Evolutionary conservation across 169 alveolate species (phyloP).

Genomic region (Plasmodium knowlesi): DNA sequence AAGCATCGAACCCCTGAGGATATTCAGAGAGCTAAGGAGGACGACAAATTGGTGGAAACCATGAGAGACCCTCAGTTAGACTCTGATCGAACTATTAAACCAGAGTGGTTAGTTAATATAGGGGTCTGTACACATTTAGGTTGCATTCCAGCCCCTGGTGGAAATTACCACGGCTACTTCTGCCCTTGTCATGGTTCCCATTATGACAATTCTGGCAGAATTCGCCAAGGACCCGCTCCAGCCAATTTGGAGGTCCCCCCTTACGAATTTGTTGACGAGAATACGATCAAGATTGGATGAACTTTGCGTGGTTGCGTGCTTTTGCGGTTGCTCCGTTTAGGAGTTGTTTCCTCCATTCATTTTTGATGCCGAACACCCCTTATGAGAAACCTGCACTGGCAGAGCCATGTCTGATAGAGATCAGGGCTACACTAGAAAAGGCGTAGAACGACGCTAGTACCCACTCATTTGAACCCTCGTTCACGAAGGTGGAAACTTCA

Average conservation of each 20-base stretch:
- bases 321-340: background rate
- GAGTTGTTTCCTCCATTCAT: background rate
- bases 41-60: constrained; percentile 84
- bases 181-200: constrained; percentile 93
- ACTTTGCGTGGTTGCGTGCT: background rate
- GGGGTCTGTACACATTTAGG: constrained; percentile 92
- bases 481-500: background rate
- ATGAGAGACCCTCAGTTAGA: constrained; percentile 91
- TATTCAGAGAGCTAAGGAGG: constrained; percentile 87
- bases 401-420: background rate
- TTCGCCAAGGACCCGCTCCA: constrained; percentile 92
- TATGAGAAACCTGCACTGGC: background rate
- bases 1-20: constrained; percentile 88
- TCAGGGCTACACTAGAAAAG: background rate
- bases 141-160: constrained; percentile 88
- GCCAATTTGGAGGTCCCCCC: constrained; percentile 90
- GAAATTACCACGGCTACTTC: constrained; percentile 88
- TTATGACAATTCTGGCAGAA: constrained; percentile 90
- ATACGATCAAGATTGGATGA: constrained; percentile 87
- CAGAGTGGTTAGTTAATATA: constrained; percentile 90
- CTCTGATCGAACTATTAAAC: constrained; percentile 86
- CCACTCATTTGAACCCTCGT: background rate
- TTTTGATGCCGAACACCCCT: background rate
- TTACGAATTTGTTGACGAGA: constrained; percentile 87
- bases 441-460: background rate